These are phyloP conservation scores for Aspergillus avenaceus DNA, from an alignment of 495 filamentous ascomycete species.

Conservation along the genomic window DNA sequence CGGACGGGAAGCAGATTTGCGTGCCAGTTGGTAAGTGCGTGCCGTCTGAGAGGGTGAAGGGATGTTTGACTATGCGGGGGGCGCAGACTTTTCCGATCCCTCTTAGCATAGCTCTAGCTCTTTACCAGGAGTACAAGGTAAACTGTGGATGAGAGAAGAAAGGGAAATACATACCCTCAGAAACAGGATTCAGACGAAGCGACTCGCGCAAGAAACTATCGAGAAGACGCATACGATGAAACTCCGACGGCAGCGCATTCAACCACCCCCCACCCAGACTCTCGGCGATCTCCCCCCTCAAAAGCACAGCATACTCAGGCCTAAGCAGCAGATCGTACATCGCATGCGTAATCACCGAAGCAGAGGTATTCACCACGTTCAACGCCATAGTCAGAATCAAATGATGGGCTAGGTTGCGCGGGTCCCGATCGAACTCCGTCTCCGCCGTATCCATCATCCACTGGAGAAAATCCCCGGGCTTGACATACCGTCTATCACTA, in stretches of 20 bases:
- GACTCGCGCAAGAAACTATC: conserved; percentile 40
- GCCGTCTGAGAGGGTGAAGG: conserved; percentile 24
- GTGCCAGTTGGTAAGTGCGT: conserved; percentile 23
- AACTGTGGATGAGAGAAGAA: background rate
- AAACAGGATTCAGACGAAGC: conserved; percentile 29
- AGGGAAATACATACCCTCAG: conserved; percentile 20
- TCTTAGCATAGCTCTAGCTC: too few species aligned
- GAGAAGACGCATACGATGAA: conserved; percentile 16
- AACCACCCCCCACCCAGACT: conserved; percentile 23
- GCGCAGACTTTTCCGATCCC: conserved; percentile 21
- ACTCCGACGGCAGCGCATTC: conserved; percentile 15
- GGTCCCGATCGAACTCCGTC: conserved; percentile 17
- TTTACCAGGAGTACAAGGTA: too few species aligned
- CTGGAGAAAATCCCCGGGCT: conserved; percentile 36
- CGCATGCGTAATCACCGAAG: conserved; percentile 28
- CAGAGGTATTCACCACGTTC: conserved; percentile 30
- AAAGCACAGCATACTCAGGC: conserved; percentile 25
- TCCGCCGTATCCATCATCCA: conserved; percentile 36
- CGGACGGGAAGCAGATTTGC: conserved; percentile 32
- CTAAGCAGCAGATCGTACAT: conserved; percentile 28
- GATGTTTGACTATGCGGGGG: conserved; percentile 24
- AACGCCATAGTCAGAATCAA: conserved; percentile 26
- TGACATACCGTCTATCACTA: conserved; percentile 16
- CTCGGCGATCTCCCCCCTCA: conserved; percentile 26
- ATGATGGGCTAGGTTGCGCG: conserved; percentile 24